Percentiles rank a stretch among this genome's conserved stretches.
Conservation (phyloP, 371 early-diverging fungal genomes). For the Globomyces sp. region DNA sequence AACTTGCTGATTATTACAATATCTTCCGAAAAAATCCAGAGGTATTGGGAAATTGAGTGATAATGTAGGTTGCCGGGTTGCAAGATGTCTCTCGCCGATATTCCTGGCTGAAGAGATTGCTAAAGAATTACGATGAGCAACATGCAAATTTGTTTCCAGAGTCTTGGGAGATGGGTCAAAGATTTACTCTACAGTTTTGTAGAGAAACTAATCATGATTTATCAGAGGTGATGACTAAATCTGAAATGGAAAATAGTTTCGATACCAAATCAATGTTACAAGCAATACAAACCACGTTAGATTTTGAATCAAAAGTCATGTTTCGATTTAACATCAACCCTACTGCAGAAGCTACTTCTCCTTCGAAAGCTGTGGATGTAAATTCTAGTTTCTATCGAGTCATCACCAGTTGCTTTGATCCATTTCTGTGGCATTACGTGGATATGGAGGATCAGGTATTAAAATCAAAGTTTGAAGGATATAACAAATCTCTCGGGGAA, state of each 20-base stretch:
- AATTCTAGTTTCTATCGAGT: constrained; percentile 59
- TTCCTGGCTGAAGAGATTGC: constrained; percentile 84
- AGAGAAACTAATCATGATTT: constrained; percentile 57
- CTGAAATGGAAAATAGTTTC: constrained; percentile 20
- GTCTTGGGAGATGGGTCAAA: constrained; percentile 74
- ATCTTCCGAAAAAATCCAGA: constrained; percentile 81
- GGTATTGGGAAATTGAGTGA: constrained; percentile 33
- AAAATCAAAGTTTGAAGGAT: constrained; percentile 6
- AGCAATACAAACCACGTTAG: constrained; percentile 77
- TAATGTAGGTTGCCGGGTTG: constrained; percentile 54
- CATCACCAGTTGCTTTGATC: constrained; percentile 85
- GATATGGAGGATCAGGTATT: constrained; percentile 70
- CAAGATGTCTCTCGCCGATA: constrained; percentile 87
- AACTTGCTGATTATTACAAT: constrained; percentile 78
- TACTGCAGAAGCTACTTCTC: constrained; percentile 4
- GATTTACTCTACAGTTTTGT: constrained; percentile 74
- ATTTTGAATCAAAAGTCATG: constrained; percentile 83
- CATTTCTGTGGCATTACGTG: constrained; percentile 78
- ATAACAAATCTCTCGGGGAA: not conserved
- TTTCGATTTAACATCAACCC: constrained; percentile 54
- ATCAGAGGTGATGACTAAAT: constrained; percentile 22
- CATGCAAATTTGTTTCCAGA: constrained; percentile 79
- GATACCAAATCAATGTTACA: constrained; percentile 59
- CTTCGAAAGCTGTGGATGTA: not conserved
- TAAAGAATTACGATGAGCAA: constrained; percentile 83